A percentile compares a stretch with the other conserved stretches of the same genome.
Conservation (phyloP, 139 green algal genomes). For the Volvox reticuliferus region DNA sequence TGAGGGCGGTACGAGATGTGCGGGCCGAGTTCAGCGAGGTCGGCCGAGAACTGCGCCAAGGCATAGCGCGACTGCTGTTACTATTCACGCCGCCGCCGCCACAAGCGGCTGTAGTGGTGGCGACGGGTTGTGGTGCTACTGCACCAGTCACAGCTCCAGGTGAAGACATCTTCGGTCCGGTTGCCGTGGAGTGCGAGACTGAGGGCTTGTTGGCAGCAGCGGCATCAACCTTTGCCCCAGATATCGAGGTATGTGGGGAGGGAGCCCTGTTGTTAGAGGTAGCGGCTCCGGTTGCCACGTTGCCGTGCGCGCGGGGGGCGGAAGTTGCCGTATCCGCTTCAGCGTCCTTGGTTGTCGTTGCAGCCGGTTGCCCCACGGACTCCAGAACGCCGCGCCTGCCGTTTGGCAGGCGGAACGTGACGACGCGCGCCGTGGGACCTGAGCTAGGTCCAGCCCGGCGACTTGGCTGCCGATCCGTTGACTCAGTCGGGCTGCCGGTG, state of each 20-base stretch:
- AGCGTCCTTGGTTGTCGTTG: background rate
- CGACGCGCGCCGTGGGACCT: background rate
- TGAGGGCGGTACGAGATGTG: background rate
- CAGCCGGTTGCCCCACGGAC: background rate
- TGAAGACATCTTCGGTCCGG: background rate
- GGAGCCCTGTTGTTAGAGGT: no score
- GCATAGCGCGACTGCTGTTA: background rate
- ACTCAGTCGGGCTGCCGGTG: background rate
- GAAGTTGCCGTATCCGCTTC: background rate
- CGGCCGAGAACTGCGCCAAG: background rate
- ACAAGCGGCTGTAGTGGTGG: background rate
- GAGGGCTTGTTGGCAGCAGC: background rate
- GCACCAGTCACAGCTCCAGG: background rate
- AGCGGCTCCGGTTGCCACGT: no score
- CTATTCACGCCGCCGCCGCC: background rate
- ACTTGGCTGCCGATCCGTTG: background rate
- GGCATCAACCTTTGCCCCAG: background rate
- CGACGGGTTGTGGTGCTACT: no score
- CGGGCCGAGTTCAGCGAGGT: background rate
- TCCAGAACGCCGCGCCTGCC: background rate
- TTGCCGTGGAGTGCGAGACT: no score
- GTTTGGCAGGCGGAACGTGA: background rate
- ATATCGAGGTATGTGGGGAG: no score
- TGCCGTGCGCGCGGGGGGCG: background rate
- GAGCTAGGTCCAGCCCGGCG: background rate